A percentile compares a stretch with the other conserved stretches of the same genome.
These are phyloP conservation scores for Penicillium bovifimosum DNA, from an alignment of 495 filamentous ascomycete genomes.

Conservation along the genomic window DNA sequence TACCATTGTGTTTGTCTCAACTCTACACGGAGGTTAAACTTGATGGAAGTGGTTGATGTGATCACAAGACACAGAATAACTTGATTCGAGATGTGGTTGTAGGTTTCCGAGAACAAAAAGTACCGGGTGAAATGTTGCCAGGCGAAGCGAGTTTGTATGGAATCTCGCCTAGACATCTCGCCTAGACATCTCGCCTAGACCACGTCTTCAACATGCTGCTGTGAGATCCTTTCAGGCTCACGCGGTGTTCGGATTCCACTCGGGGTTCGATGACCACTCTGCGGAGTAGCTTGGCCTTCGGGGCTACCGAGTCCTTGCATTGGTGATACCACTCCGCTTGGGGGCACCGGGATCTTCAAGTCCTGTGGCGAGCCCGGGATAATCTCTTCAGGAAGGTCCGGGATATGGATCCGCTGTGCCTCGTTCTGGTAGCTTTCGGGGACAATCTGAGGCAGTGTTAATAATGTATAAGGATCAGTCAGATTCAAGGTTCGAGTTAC, in stretches of 20 bases:
- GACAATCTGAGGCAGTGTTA: conserved; percentile 60
- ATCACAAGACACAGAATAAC: background rate
- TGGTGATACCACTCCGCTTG: conserved; percentile 49
- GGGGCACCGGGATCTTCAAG: conserved; percentile 73
- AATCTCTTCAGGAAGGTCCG: conserved; percentile 53
- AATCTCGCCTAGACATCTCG: conserved; percentile 29
- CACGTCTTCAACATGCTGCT: conserved; percentile 47
- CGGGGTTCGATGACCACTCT: conserved; percentile 32
- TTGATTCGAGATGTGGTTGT: background rate
- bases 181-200: conserved; percentile 30
- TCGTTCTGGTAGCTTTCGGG: conserved; percentile 96
- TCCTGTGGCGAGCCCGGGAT: conserved; percentile 76
- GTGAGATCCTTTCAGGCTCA: conserved; percentile 44
- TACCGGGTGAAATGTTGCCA: background rate
- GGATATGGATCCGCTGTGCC: conserved; percentile 78
- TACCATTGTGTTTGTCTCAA: conserved; percentile 93
- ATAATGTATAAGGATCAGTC: conserved; percentile 10
- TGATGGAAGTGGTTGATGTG: background rate
- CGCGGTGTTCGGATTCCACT: conserved; percentile 39
- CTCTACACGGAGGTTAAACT: conserved; percentile 81
- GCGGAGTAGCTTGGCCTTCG: conserved; percentile 39
- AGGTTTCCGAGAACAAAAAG: background rate
- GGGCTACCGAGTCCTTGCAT: conserved; percentile 46
- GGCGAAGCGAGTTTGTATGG: background rate
- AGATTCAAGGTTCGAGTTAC: conserved; percentile 31